Base-by-base conservation (phyloP, 371 early-diverging fungal species). In the Mortierella sp. region DNA sequence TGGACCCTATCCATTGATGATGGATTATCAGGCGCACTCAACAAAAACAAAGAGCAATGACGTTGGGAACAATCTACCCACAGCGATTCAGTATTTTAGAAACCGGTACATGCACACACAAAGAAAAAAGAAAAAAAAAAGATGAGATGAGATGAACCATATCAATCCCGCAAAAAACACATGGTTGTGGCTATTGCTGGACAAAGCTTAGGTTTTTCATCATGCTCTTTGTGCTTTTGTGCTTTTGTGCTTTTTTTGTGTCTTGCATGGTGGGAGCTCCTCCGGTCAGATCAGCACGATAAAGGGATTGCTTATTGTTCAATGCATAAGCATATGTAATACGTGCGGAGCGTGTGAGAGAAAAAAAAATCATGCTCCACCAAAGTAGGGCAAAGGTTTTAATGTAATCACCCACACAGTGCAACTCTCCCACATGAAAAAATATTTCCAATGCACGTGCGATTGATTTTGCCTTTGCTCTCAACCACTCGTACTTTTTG, bases 91-190 rank as follows among this genome's bases (percentile, higher is more conserved):
- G 8, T 8, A 19, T 48, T 48, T 48, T 48, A 24, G 28, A 28
- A 28, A 28, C 28, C 28, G 28, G 59, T 36, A 59, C 38, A 24
- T 28, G 28, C 28, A 28, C 28, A 28, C 28, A 28, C 28, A 28
- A 28, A 45, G 4, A 45, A 45, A 45, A 45, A 45, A 45, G 4
- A 21, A 55, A 6, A 59, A 19, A 62, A 11, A 24, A 22, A 66
- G 66, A 66, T 55, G 66, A 66, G 66, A 66, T 66, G 66, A 66
- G 66, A 66, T 66, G 66, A 57, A 38, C 55, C 38, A 21, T 52
- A 33, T 48, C 28, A 52, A 7, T 33, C 38, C 28, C 24, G 11
- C 50, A 33, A 19, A 59, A 59, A 38, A 61, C 43, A 36, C 59
- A 36, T 61, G 45, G 45, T 41, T 41, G 22, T 5, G 21, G 13